A percentile compares a stretch with the other conserved stretches of the same genome.
phyloP scores from a whole-genome alignment of 169 alveolate species.

The Perkinsus olseni region DNA sequence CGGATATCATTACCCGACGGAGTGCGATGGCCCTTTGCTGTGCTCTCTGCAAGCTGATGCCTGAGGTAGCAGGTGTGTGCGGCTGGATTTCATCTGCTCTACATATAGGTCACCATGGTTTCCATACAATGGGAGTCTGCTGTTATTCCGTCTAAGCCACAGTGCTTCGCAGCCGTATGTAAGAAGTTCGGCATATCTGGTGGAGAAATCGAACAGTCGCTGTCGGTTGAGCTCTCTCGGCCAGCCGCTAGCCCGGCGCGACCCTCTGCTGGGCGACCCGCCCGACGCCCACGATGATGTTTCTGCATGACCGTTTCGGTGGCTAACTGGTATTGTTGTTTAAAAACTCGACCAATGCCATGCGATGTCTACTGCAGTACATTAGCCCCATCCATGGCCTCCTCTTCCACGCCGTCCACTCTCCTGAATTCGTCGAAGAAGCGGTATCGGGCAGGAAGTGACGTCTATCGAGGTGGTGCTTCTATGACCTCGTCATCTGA shows the following conservation, averaged over 20 bases:
- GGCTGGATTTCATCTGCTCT: no score
- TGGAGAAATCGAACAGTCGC: not conserved
- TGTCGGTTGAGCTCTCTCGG: not conserved
- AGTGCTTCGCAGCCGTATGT: not conserved
- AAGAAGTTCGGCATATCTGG: not conserved
- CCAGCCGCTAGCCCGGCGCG: not conserved
- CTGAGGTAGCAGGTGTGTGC: not conserved
- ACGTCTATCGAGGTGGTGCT: not conserved
- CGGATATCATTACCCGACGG: not conserved
- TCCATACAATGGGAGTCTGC: not conserved
- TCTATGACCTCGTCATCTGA: not conserved
- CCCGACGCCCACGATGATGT: not conserved
- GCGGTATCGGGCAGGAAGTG: not conserved
- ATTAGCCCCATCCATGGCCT: not conserved
- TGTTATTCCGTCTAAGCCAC: not conserved
- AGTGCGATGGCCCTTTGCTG: not conserved
- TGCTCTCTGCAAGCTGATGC: not conserved
- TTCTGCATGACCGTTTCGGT: not conserved
- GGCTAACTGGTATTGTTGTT: not conserved
- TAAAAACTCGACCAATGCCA: not conserved
- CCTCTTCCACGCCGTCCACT: not conserved
- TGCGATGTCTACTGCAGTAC: not conserved
- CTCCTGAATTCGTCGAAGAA: not conserved
- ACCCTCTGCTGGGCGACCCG: not conserved
- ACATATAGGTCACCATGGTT: not conserved